phyloP scores from a whole-genome alignment of 2,329 filamentous ascomycete species.

The Sclerotinia glacialis region DNA sequence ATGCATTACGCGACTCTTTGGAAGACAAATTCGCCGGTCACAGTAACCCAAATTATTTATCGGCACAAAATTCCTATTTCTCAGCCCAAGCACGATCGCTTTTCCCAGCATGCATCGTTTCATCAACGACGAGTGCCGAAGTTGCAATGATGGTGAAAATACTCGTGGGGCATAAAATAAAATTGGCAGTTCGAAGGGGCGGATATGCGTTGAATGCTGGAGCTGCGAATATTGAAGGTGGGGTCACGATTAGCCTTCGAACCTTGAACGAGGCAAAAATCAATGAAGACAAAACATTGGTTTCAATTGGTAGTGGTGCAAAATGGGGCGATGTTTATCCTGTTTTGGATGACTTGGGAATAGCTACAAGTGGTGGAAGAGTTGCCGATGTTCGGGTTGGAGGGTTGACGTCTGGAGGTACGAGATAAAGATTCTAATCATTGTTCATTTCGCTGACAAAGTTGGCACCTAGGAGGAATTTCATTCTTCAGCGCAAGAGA shows the following conservation, averaged over 20 bases:
- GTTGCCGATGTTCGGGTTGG: conserved; percentile 30
- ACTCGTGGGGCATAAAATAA: conserved; percentile 23
- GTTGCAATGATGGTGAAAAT: conserved; percentile 27
- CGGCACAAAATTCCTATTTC: conserved; percentile 24
- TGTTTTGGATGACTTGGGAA: conserved; percentile 35
- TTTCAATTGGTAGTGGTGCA: conserved; percentile 41
- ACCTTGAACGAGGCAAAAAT: conserved; percentile 33
- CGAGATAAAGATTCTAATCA: background rate
- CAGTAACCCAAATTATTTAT: too few species aligned
- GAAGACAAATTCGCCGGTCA: background rate
- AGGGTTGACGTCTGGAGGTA: conserved; percentile 29
- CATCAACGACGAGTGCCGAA: conserved; percentile 24
- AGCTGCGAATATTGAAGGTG: conserved; percentile 50
- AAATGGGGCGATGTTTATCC: conserved; percentile 43
- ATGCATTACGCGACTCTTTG: background rate
- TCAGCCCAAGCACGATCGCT: conserved; percentile 25
- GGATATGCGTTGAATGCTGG: conserved; percentile 40
- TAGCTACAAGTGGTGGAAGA: conserved; percentile 42
- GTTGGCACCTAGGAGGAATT: conserved; percentile 25
- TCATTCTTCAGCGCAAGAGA: conserved; percentile 27
- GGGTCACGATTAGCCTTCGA: conserved; percentile 49
- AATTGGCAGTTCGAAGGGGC: conserved; percentile 32
- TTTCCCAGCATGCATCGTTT: conserved; percentile 27
- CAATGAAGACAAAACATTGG: conserved; percentile 34
- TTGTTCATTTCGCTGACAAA: background rate